Evolutionary conservation across 805 yeast genomes (phyloP).

Genomic region (Candida taoyuanica): DNA sequence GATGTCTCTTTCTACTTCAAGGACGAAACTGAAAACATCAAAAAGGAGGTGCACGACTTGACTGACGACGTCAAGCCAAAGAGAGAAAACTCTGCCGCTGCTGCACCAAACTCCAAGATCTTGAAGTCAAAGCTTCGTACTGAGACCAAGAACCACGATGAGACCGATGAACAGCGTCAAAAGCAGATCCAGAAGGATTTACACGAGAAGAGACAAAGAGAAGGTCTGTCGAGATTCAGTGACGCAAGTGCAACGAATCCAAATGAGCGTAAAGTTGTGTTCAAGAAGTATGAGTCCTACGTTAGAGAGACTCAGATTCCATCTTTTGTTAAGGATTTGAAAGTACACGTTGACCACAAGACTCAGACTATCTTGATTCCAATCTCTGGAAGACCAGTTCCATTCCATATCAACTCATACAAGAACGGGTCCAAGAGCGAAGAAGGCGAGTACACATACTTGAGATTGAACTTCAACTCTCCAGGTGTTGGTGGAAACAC

Average conservation of each 20-base stretch:
- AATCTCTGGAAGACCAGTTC: conserved; percentile 93
- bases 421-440: conserved; percentile 93
- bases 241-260: conserved; percentile 69
- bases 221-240: conserved; percentile 77
- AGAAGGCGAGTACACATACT: conserved; percentile 90
- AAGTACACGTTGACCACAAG: conserved; percentile 81
- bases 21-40: conserved; percentile 48
- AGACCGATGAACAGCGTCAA: conserved; percentile 71
- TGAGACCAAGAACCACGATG: conserved; percentile 69
- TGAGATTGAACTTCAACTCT: conserved; percentile 86
- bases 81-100: conserved; percentile 29
- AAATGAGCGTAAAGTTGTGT: conserved; percentile 61
- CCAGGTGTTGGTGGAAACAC: conserved; percentile 81
- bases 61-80: conserved; percentile 30
- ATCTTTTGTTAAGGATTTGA: conserved; percentile 70
- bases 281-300: conserved; percentile 91
- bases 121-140: conserved; percentile 76
- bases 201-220: conserved; percentile 81
- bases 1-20: conserved; percentile 84
- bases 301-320: conserved; percentile 93
- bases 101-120: conserved; percentile 49
- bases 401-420: conserved; percentile 91
- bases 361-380: conserved; percentile 88
- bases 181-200: conserved; percentile 78
- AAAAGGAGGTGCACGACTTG: conserved; percentile 37